Base-by-base conservation (phyloP, 2,329 filamentous ascomycete species). In the Penicillium sumatraense region DNA sequence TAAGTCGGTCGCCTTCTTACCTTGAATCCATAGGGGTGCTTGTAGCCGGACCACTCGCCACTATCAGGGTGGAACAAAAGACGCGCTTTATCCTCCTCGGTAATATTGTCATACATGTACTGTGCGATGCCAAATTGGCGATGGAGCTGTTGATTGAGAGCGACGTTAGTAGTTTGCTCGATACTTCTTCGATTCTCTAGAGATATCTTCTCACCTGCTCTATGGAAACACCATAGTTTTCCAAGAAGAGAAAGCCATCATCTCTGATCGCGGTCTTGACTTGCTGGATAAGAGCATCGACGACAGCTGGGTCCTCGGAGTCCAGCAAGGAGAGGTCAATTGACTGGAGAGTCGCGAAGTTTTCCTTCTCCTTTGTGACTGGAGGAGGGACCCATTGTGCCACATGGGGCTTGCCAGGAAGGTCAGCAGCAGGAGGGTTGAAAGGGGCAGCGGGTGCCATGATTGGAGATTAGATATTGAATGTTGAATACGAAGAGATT, bases 121-220 rank as follows among this genome's bases (percentile, higher is more conserved):
- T 82, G 80, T 5, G 80, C 80, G 9, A 83, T 66, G 14, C 72
- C 70, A 49, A 83, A 82, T 56, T 82, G 80, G 20, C 80, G 78
- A 61, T 82, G 79, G 11, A 82, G 73, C 64, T 67, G 33, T 16
- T 44, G 38, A 8, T 1, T 2, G 24, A 3, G 16, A 7, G 10
- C 5, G 21, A 3, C 24, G 1, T 41, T 20, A 36, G 33, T 42
- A 27, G 6, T 1, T 5, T 29, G 26, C 26, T 11, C 3, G n/a
- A n/a, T n/a, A n/a, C n/a, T n/a, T n/a, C n/a, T n/a, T n/a, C n/a
- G n/a, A n/a, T n/a, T n/a, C n/a, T n/a, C n/a, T n/a, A n/a, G 40
- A 1, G 9, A 40, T 4, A 11, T 14, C 4, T 24, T 16, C 52
- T 56, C 35, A 66, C 64, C 70, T 80, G 70, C 40, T 77, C 78